phyloP scores from a whole-genome alignment of 345 rosid species.

The Salix suchowensis region DNA sequence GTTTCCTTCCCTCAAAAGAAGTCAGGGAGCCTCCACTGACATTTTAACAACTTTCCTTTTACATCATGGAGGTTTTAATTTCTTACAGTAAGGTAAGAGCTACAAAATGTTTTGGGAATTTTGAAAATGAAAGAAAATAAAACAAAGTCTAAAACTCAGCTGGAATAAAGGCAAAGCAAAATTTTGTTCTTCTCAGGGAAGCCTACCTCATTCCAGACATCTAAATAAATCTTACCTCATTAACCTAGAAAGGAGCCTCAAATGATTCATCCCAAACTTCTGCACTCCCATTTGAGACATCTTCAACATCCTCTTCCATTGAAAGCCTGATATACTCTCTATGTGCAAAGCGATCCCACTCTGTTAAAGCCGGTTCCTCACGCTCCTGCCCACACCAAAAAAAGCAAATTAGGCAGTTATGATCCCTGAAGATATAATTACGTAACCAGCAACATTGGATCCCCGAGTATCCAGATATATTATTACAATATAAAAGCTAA shows the following conservation, averaged over 20 bases:
- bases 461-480: neutral
- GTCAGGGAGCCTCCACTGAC: neutral
- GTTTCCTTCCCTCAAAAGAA: neutral
- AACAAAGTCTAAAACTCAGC: neutral
- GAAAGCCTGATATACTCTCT: slow-evolving; percentile 40
- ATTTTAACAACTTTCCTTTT: neutral
- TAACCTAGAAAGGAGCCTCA: slow-evolving; percentile 29
- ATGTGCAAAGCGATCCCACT: slow-evolving; percentile 97
- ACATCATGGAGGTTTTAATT: neutral
- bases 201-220: neutral
- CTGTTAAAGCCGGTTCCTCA: slow-evolving; percentile 87
- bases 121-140: neutral
- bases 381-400: slow-evolving; percentile 53
- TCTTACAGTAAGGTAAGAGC: neutral
- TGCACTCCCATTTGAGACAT: slow-evolving; percentile 29
- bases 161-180: neutral
- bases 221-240: slow-evolving; percentile 3
- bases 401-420: neutral
- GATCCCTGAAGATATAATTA: neutral
- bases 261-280: slow-evolving; percentile 33
- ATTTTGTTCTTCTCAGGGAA: neutral
- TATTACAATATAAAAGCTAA: neutral
- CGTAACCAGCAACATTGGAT: neutral
- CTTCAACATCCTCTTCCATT: slow-evolving; percentile 35
- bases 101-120: neutral